Base-by-base conservation (phyloP, 768 basidiomycete species). In the Aureoboletus auriporus region DNA sequence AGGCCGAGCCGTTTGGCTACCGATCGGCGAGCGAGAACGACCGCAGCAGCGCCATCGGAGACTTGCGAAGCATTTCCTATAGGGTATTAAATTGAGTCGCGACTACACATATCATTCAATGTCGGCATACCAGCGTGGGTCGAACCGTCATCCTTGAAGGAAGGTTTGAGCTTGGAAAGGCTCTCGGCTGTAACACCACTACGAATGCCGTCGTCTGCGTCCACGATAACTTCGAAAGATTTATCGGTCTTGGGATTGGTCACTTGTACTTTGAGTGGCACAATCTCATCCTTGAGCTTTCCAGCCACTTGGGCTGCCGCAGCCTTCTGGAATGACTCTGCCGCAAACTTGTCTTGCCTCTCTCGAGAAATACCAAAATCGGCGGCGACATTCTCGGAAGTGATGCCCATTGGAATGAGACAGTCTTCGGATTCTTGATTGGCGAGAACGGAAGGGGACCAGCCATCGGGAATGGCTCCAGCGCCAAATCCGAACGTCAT, bases 41-140 rank as follows among this genome's bases (percentile, higher is more conserved):
- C 90, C 0, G 93, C 93, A 13, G 92, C 89, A 3, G 93, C 93
- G 42, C 93, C 93, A 56, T 96, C 93, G 6, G 92, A 92, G 41
- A 95, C 80, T 64, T 96, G 93, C 2, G 84, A 89, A 1, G 91
- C 86, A 67, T 90, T 95, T 23, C 89, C 82, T 71, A 55, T 13
- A 45, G 26, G 4, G 38, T 5, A 27, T 33, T 47, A 16, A 9
- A 44, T 47, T 30, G 10, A 47, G 49, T 39, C 42, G 27, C 56
- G 47, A 38, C 23, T 35, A 16, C 8, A 13, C 20, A 23, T 23
- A 40, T 17, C 23, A 39, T 39, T 39, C 39, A 29, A 34, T 42
- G 8, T 45, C 49, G 44, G 60, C 69, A 5, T 54, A 71, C 74
- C 86, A 38, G 88, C 91, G 61, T 91, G 88, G 5, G 90, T 93